Conservation (phyloP, 2,329 filamentous ascomycete genomes). For the Penicillium sp. region DNA sequence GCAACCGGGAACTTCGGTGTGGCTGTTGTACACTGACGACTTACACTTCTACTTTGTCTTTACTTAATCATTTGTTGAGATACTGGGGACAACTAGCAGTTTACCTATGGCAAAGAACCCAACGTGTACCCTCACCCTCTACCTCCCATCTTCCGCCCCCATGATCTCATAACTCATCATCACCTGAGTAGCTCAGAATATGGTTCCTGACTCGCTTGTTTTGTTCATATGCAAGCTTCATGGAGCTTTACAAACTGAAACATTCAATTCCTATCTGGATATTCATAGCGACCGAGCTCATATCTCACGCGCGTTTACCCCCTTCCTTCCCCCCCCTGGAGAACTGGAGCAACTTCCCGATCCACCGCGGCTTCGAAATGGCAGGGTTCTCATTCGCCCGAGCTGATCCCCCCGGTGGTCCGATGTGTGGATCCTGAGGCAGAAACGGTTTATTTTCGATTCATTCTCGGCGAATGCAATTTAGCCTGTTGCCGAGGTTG, state of each 20-base stretch:
- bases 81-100: not conserved
- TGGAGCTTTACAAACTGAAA: not conserved
- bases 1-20: conserved; percentile 33
- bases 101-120: not conserved
- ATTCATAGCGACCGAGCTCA: not conserved
- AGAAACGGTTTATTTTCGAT: conserved; percentile 11
- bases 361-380: conserved; percentile 26
- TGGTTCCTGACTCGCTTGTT: not conserved
- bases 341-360: conserved; percentile 14
- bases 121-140: too few species aligned
- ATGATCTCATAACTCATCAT: conserved; percentile 27
- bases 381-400: conserved; percentile 18
- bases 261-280: not conserved
- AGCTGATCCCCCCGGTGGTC: conserved; percentile 11
- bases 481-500: conserved; percentile 6
- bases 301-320: not conserved
- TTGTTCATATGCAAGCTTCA: not conserved
- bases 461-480: not conserved
- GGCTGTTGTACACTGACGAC: not conserved
- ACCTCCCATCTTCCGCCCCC: not conserved
- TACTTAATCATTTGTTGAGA: not conserved
- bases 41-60: not conserved
- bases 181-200: not conserved
- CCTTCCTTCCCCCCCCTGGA: conserved; percentile 9
- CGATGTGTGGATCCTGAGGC: conserved; percentile 22